A percentile compares a stretch with the other conserved stretches of the same genome.
Evolutionary conservation across 768 basidiomycete species (phyloP).

Genomic region (Tricholoma furcatifolium): DNA sequence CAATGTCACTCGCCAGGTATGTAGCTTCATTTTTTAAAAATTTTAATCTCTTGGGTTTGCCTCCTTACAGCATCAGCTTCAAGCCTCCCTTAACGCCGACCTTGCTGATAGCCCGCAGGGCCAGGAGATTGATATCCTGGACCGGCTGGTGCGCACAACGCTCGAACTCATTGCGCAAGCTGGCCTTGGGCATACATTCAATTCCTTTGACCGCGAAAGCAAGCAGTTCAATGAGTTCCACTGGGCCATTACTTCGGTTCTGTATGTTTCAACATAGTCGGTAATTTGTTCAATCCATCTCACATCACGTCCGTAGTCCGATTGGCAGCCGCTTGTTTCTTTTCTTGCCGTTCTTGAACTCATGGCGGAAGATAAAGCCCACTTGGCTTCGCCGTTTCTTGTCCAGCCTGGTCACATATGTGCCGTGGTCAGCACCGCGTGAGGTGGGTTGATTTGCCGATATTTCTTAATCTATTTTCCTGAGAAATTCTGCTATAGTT

Average conservation of each 20-base stretch:
- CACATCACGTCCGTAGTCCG: conserved; percentile 12
- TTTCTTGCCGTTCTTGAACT: conserved; percentile 22
- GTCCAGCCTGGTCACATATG: conserved; percentile 11
- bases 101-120: conserved; percentile 1
- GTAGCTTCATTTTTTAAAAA: not conserved
- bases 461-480: not conserved
- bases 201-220: conserved; percentile 17
- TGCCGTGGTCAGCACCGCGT: conserved; percentile 22
- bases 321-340: conserved; percentile 23
- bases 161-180: conserved; percentile 18
- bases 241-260: conserved; percentile 16
- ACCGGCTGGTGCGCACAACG: conserved; percentile 12
- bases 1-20: conserved; percentile 21
- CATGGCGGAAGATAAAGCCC: conserved; percentile 21
- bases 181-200: conserved; percentile 18
- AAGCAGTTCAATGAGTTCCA: conserved; percentile 18
- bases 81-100: conserved; percentile 7
- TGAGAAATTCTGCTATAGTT: conserved; percentile 13
- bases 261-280: conserved; percentile 10
- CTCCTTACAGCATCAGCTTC: conserved; percentile 2
- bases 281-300: not conserved
- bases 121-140: conserved; percentile 15
- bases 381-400: conserved; percentile 22
- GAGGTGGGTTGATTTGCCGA: conserved; percentile 10
- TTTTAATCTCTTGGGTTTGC: not conserved